Conservation (phyloP, 2,329 filamentous ascomycete species). For the Exophiala dermatitidis region DNA sequence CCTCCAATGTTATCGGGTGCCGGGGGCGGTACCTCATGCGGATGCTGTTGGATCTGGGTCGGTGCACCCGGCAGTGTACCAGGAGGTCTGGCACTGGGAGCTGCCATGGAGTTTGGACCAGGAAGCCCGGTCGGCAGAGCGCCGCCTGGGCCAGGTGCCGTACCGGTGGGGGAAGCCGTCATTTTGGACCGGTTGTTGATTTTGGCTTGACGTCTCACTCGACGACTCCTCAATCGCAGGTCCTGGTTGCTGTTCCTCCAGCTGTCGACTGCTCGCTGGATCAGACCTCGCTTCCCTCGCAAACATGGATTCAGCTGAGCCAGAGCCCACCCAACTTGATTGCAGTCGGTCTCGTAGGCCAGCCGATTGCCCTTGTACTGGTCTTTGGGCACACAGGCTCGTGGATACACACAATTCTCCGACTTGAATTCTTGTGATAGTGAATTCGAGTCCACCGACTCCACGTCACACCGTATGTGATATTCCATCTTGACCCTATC, state of each 20-base stretch:
- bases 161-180: conserved; percentile 50
- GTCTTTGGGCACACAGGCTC: conserved; percentile 90
- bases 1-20: conserved; percentile 71
- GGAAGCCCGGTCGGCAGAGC: conserved; percentile 59
- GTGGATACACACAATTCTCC: conserved; percentile 95
- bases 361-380: conserved; percentile 93
- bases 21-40: conserved; percentile 56
- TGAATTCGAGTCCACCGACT: conserved; percentile 86
- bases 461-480: conserved; percentile 94
- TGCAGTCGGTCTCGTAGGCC: conserved; percentile 97
- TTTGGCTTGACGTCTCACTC: conserved; percentile 93
- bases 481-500: conserved; percentile 99
- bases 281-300: conserved; percentile 87
- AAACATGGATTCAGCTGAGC: conserved; percentile 87
- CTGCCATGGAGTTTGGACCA: conserved; percentile 53
- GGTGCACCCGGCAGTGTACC: conserved; percentile 63
- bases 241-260: conserved; percentile 99
- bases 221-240: conserved; percentile 76
- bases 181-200: conserved; percentile 78
- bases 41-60: conserved; percentile 65
- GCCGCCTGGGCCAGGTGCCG: conserved; percentile 60
- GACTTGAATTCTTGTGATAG: conserved; percentile 86
- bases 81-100: conserved; percentile 32
- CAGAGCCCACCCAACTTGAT: conserved; percentile 98
- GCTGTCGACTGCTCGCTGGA: conserved; percentile 94